These are phyloP conservation scores for Ogataea paradorogensis DNA, from an alignment of 805 yeast species.

Conservation along the genomic window DNA sequence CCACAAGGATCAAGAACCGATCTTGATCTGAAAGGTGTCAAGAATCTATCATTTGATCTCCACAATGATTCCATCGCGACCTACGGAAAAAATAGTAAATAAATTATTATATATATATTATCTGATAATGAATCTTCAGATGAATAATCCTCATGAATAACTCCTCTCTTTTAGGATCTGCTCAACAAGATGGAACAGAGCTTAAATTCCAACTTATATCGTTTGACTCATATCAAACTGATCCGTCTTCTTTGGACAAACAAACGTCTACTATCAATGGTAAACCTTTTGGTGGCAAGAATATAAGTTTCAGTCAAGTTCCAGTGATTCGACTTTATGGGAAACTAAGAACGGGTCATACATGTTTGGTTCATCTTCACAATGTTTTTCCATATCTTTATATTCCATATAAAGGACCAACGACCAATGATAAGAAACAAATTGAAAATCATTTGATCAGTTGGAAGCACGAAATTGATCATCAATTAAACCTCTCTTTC, in stretches of 20 bases:
- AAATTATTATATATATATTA: constrained; percentile 1
- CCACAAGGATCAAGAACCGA: constrained; percentile 4
- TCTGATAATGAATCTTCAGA: not conserved
- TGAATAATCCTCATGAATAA: constrained; percentile 4
- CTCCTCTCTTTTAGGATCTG: constrained; percentile 10
- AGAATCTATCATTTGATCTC: constrained; percentile 15
- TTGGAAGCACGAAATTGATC: constrained; percentile 46
- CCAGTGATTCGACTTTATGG: constrained; percentile 84
- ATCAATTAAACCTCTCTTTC: constrained; percentile 39
- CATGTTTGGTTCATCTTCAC: constrained; percentile 70
- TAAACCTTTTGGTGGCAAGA: constrained; percentile 8
- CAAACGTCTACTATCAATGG: constrained; percentile 32
- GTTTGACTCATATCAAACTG: constrained; percentile 62
- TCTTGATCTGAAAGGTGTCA: constrained; percentile 2
- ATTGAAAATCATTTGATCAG: constrained; percentile 36
- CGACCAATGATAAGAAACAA: constrained; percentile 17
- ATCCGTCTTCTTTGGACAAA: constrained; percentile 55
- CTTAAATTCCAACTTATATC: constrained; percentile 55
- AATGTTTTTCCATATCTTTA: constrained; percentile 81
- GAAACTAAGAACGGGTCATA: constrained; percentile 55
- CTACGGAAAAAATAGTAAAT: constrained; percentile 2
- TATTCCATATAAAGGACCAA: constrained; percentile 53
- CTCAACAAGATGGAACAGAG: constrained; percentile 10
- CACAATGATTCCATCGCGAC: constrained; percentile 14
- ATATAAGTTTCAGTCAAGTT: constrained; percentile 42